Percentiles rank a stretch among this genome's conserved stretches.
These are phyloP conservation scores for Trypethelium eluteriae DNA, from an alignment of 495 filamentous ascomycete genomes.

Conservation along the genomic window DNA sequence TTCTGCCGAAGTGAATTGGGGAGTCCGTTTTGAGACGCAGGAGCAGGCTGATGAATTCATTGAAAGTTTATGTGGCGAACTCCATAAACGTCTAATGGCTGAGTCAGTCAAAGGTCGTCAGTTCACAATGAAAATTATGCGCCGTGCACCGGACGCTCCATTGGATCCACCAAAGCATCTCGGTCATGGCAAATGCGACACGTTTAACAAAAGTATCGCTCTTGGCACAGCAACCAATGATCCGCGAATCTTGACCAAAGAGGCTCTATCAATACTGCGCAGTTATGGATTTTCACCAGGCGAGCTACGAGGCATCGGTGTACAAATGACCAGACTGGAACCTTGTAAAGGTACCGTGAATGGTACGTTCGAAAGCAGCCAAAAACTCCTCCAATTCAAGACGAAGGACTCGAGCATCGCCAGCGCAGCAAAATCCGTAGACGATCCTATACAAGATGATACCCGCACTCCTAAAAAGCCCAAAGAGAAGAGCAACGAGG, in stretches of 20 bases:
- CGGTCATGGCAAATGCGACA: conserved; percentile 91
- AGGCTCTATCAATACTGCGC: conserved; percentile 73
- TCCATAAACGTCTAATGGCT: conserved; percentile 69
- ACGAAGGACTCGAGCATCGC: conserved; percentile 17
- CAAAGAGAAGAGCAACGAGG: conserved; percentile 25
- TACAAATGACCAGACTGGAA: conserved; percentile 89
- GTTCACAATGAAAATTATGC: conserved; percentile 88
- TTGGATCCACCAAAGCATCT: conserved; percentile 90
- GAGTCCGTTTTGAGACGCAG: conserved; percentile 85
- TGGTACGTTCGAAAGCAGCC: conserved; percentile 38
- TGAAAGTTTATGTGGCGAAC: conserved; percentile 68
- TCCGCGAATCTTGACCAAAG: conserved; percentile 60
- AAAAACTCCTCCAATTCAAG: conserved; percentile 56
- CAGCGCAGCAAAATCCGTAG: conserved; percentile 21
- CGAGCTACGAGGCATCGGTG: conserved; percentile 79
- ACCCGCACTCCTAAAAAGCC: conserved; percentile 61
- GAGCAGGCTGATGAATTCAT: conserved; percentile 87
- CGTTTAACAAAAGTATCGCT: conserved; percentile 73
- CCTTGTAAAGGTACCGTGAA: conserved; percentile 49
- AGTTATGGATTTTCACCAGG: conserved; percentile 80
- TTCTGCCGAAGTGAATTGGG: conserved; percentile 96
- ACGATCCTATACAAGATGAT: conserved; percentile 47
- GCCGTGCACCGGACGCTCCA: conserved; percentile 74
- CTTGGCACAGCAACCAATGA: conserved; percentile 78
- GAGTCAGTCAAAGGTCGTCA: conserved; percentile 80